A percentile compares a stretch with the other conserved stretches of the same genome.
phyloP scores from a whole-genome alignment of 2,329 filamentous ascomycete genomes.

The Bimuria novae-zelandiae region DNA sequence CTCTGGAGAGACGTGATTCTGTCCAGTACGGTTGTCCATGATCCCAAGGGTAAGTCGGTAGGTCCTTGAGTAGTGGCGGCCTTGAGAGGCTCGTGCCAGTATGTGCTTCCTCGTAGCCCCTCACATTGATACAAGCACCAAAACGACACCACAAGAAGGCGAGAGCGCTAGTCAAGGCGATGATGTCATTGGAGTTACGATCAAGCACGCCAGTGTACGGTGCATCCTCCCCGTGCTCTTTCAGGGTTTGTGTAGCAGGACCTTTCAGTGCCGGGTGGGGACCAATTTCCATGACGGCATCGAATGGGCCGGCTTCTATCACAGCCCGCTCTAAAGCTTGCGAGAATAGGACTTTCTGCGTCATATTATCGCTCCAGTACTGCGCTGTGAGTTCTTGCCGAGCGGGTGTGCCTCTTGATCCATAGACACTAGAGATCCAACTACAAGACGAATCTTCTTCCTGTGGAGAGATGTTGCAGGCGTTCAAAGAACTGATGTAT shows the following conservation, averaged over 20 bases:
- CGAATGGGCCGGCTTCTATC: constrained; percentile 33
- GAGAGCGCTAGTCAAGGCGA: background rate
- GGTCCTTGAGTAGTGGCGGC: constrained; percentile 13
- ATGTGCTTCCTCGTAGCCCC: too few relatives aligned
- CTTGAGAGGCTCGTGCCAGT: too few relatives aligned
- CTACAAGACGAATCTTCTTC: background rate
- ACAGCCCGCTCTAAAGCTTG: constrained; percentile 45
- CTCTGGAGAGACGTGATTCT: background rate
- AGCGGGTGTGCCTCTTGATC: background rate
- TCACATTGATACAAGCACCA: too few relatives aligned
- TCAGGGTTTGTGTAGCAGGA: constrained; percentile 45
- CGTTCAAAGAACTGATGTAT: constrained; percentile 14
- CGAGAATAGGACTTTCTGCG: constrained; percentile 50
- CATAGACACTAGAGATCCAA: constrained; percentile 1
- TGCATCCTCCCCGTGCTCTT: constrained; percentile 7
- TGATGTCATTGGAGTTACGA: background rate
- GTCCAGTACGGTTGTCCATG: constrained; percentile 21
- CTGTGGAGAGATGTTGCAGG: background rate
- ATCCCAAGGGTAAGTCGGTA: constrained; percentile 36
- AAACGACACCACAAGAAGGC: background rate
- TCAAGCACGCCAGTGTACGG: constrained; percentile 27
- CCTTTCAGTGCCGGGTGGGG: constrained; percentile 53
- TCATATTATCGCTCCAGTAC: constrained; percentile 56
- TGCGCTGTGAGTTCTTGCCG: background rate
- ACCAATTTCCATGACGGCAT: constrained; percentile 52